phyloP scores from a whole-genome alignment of 1,284 basidiomycete species.

The Sporisorium graminicola region DNA sequence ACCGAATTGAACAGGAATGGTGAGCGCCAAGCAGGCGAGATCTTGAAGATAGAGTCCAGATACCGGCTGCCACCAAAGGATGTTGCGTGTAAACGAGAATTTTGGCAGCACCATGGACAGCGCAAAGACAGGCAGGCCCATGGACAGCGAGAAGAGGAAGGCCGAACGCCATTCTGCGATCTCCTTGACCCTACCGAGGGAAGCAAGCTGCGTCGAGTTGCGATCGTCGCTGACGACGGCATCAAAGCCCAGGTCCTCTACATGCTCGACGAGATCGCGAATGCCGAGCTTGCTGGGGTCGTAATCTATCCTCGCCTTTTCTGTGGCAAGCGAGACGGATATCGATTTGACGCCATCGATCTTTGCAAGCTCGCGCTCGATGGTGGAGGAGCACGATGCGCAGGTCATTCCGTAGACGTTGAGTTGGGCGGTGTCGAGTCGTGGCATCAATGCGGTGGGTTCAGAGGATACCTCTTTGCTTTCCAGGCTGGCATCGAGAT shows the following conservation, averaged over 20 bases:
- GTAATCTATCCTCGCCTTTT: conserved; percentile 59
- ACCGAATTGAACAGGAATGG: conserved; percentile 93
- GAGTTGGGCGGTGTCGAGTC: conserved; percentile 70
- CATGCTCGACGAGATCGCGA: conserved; percentile 59
- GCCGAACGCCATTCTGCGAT: conserved; percentile 89
- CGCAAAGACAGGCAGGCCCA: conserved; percentile 93
- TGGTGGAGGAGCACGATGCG: conserved; percentile 81
- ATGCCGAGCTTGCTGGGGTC: conserved; percentile 51
- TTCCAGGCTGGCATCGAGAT: background rate
- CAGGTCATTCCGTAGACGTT: conserved; percentile 93
- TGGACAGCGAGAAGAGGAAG: conserved; percentile 80
- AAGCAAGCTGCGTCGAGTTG: conserved; percentile 88
- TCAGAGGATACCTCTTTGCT: conserved; percentile 6
- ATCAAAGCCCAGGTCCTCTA: conserved; percentile 88
- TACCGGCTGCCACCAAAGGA: conserved; percentile 63
- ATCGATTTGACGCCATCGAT: conserved; percentile 66
- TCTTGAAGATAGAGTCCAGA: conserved; percentile 81
- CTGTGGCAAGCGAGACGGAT: conserved; percentile 59
- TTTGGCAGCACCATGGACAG: conserved; percentile 87
- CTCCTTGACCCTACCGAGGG: conserved; percentile 90
- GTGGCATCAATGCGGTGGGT: background rate
- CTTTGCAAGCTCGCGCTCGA: conserved; percentile 82
- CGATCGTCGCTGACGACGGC: conserved; percentile 84
- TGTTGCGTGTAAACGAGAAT: conserved; percentile 69
- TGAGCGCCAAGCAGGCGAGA: conserved; percentile 82